Base-by-base conservation (phyloP, 768 basidiomycete genomes). In the Clavaria fumosa region DNA sequence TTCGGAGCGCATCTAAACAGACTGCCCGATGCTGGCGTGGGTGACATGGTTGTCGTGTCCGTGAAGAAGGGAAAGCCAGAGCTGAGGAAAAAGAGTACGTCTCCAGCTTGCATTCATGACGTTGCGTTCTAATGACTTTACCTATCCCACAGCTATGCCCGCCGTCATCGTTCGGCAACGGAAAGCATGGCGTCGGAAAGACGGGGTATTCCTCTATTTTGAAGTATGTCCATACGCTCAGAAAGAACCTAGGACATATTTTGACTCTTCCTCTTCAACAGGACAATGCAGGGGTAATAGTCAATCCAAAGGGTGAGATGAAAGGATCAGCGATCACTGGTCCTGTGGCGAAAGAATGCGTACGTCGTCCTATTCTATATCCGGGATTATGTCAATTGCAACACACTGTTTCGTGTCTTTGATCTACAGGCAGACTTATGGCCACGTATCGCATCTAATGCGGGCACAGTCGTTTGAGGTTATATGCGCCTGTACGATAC, bases 61-160 rank as follows among this genome's bases (percentile, higher is more conserved):
- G 95, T 99, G 54, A 97, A 99, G 76, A 97, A 97, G 73, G 95
- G 95, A 60, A 97, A 99, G 69, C 95, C 95, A 23, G 95, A 99
- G 64, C 64, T 99, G 57, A 78, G 95, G 64, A 99, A 99, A 72
- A 99, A 99, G 72, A 93, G 89, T 93, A 58, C 53, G 89, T 70
- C 4, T 41, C 33, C 15, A 6, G 20, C 6, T 37, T 24, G 12
- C 31, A 27, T 19, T 39, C 23, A 5, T 4, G 7, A 4, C 18
- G 18, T 1, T 38, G 2, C 31, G n/a, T n/a, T 1, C 27, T 35
- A 28, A 40, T 35, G 2, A n/a, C 7, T 7, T 40, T 18, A 30
- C 12, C 7, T 21, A 22, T 14, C 30, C 14, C n/a, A 19, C 27
- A 93, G 93, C 93, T 38, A 90, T 96, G 88, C 95, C 91, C 52